Conservation (phyloP, 2,329 filamentous ascomycete genomes). For the Nothophaeocryptopus gaeumannii region DNA sequence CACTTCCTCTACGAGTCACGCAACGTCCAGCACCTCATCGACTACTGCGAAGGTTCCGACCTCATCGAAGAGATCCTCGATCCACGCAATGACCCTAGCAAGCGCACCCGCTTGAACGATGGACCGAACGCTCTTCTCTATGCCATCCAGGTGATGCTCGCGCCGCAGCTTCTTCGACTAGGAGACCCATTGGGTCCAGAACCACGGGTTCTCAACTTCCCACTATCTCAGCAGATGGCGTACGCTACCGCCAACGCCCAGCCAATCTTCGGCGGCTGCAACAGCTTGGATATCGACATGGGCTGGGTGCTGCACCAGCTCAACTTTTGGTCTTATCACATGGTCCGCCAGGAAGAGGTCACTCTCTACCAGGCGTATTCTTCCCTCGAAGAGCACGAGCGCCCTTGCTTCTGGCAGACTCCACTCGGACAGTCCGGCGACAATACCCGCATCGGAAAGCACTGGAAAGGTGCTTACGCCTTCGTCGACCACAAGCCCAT, state of each 20-base stretch:
- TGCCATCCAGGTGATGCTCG: slow-evolving; percentile 32
- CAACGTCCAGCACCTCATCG: too few species aligned
- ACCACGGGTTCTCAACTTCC: slow-evolving; percentile 34
- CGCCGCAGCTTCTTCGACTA: slow-evolving; percentile 27
- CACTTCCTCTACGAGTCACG: too few species aligned
- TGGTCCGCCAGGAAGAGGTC: slow-evolving; percentile 39
- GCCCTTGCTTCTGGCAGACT: slow-evolving; percentile 37
- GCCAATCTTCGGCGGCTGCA: slow-evolving; percentile 43
- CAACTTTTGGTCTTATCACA: slow-evolving; percentile 55
- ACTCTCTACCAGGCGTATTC: slow-evolving; percentile 39
- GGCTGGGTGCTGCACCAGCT: slow-evolving; percentile 48
- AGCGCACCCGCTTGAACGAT: background rate
- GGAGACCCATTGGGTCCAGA: background rate
- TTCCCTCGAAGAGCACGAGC: slow-evolving; percentile 37
- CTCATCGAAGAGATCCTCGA: slow-evolving; percentile 8
- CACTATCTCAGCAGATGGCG: slow-evolving; percentile 45
- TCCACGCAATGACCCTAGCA: background rate
- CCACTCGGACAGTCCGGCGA: slow-evolving; percentile 20
- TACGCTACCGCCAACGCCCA: slow-evolving; percentile 38
- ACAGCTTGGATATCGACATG: slow-evolving; percentile 42
- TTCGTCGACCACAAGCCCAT: slow-evolving; percentile 38
- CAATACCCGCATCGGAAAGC: slow-evolving; percentile 37
- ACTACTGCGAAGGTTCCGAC: background rate
- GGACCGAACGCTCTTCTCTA: slow-evolving; percentile 19
- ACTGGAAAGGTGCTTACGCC: slow-evolving; percentile 54